Conservation (phyloP, 2,329 filamentous ascomycete genomes). For the Verticillium nubilum region DNA sequence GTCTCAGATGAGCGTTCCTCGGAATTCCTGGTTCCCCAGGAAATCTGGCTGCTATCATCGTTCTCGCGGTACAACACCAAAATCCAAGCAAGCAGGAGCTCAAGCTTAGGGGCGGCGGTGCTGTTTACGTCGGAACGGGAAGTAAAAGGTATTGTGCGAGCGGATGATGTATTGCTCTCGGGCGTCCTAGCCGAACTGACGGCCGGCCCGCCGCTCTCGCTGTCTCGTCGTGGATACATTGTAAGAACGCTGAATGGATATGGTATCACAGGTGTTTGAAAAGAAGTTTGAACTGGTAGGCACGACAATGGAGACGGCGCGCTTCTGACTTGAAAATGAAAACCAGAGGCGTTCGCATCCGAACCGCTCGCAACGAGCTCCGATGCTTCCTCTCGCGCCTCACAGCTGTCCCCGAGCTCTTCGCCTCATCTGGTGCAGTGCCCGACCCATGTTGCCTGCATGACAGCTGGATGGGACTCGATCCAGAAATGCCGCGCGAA, state of each 20-base stretch:
- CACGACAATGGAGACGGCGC: not conserved
- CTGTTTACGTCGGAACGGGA: not conserved
- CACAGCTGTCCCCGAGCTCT: not conserved
- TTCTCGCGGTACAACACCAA: conserved; percentile 16
- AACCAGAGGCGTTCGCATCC: not conserved
- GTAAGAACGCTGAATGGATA: not conserved
- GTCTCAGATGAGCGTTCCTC: conserved; percentile 3
- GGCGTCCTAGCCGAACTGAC: conserved; percentile 4
- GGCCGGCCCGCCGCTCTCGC: conserved; percentile 12
- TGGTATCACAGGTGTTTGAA: not conserved
- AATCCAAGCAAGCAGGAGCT: conserved; percentile 17
- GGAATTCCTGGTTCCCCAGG: conserved; percentile 8
- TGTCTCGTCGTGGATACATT: conserved; percentile 12
- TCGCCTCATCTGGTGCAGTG: not conserved
- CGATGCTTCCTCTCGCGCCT: not conserved
- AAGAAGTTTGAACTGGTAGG: not conserved
- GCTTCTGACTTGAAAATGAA: not conserved
- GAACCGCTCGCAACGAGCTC: not conserved
- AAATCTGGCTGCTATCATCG: conserved; percentile 11
- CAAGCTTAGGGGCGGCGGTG: conserved; percentile 1
- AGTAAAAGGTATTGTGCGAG: conserved; percentile 7
- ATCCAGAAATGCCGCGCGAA: not conserved
- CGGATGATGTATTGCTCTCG: conserved; percentile 8
- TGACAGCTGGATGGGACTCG: not conserved
- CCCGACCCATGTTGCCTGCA: not conserved